phyloP scores from a whole-genome alignment of 352 stramenopile species.

The Phytophthora tubulina region DNA sequence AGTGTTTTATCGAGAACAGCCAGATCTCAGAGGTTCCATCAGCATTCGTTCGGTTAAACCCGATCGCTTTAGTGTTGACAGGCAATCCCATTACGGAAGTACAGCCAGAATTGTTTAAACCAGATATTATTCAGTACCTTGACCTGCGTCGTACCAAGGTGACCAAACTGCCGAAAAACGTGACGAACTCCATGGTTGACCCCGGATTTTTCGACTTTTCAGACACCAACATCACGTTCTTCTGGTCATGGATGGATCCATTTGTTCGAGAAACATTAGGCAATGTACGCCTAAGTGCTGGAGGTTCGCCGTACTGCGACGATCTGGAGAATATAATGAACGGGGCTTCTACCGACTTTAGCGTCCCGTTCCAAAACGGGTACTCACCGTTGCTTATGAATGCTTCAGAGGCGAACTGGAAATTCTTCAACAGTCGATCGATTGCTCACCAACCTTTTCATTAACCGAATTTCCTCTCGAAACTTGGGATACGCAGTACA shows the following conservation, averaged over 20 bases:
- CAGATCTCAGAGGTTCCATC: constrained; percentile 8
- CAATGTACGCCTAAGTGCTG: too few relatives aligned
- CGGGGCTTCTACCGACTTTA: constrained; percentile 4
- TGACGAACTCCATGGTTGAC: background rate
- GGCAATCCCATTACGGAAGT: constrained; percentile 7
- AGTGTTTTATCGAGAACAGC: constrained; percentile 18
- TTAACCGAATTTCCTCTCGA: constrained; percentile 7
- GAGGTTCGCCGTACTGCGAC: constrained; percentile 14
- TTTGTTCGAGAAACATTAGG: constrained; percentile 12
- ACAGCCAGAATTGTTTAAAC: constrained; percentile 9
- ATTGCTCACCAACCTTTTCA: constrained; percentile 1
- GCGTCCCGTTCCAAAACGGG: background rate
- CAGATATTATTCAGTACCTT: background rate
- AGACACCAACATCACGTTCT: constrained; percentile 23
- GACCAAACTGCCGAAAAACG: constrained; percentile 3
- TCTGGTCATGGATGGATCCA: constrained; percentile 28
- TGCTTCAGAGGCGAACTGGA: constrained; percentile 17
- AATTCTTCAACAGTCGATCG: background rate
- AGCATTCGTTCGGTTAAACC: constrained; percentile 9
- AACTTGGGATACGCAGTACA: too few relatives aligned
- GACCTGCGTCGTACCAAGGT: constrained; percentile 6
- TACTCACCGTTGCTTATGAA: constrained; percentile 16
- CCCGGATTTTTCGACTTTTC: constrained; percentile 5
- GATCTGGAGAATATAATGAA: constrained; percentile 17
- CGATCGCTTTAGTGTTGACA: background rate